Percentiles rank a stretch among this genome's conserved stretches.
Evolutionary conservation across 2,329 filamentous ascomycete genomes (phyloP).

Genomic region (Pezicula carpinea): DNA sequence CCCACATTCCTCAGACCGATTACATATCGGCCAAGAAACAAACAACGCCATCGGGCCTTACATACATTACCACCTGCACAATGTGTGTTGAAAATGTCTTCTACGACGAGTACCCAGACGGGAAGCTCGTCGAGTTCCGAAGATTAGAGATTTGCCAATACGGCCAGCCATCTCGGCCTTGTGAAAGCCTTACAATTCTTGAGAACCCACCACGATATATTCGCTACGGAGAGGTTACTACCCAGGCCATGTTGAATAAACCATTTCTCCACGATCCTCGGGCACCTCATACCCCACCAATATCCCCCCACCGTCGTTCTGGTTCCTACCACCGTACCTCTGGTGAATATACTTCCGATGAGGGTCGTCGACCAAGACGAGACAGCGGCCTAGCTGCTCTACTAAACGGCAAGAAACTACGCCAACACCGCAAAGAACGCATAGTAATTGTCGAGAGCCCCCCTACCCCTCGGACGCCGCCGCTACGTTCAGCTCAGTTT

Average conservation of each 20-base stretch:
- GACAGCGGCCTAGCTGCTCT: conserved; percentile 24
- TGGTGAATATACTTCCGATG: conserved; percentile 31
- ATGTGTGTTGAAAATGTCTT: conserved; percentile 49
- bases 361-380: conserved; percentile 32
- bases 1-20: conserved; percentile 7
- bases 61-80: conserved; percentile 28
- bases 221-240: conserved; percentile 29
- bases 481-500: conserved; percentile 30
- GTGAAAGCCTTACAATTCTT: conserved; percentile 36
- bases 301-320: conserved; percentile 30
- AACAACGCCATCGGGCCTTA: conserved; percentile 10
- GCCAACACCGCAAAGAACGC: conserved; percentile 35
- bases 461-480: conserved; percentile 41
- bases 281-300: conserved; percentile 18
- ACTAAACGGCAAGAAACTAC: conserved; percentile 14
- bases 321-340: conserved; percentile 27
- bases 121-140: conserved; percentile 32
- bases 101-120: conserved; percentile 43
- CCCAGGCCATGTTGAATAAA: conserved; percentile 31
- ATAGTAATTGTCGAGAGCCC: conserved; percentile 41
- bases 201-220: conserved; percentile 37
- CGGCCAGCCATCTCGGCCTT: conserved; percentile 34
- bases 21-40: conserved; percentile 5
- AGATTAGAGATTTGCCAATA: conserved; percentile 35
- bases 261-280: conserved; percentile 12